Base-by-base conservation (phyloP, 768 basidiomycete genomes). In the Russula dissimulans region DNA sequence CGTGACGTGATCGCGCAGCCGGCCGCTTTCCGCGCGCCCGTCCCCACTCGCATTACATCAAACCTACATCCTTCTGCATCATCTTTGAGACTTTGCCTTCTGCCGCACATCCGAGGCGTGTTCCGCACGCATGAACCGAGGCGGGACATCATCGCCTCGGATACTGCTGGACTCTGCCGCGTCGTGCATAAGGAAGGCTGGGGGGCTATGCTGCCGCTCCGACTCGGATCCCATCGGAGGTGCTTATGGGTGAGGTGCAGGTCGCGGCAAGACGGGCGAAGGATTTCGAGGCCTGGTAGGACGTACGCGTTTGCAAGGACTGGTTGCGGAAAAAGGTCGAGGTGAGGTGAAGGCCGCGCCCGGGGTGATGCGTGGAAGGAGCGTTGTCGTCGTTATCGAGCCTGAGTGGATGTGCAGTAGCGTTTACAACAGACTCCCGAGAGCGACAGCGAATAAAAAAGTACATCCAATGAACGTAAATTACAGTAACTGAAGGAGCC, bases 11-110 rank as follows among this genome's bases (percentile, higher is more conserved):
- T 79, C 34, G 76, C 97, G 93, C 93, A 97, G 69, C 77, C 81
- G 11, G 86, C 93, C 10, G 79, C 85, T 4, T 89, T 91, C 71
- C 84, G 95, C 52, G 94, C 95, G 0, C 95, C 95, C 0, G 80
- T 97, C 14, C 22, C 89, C 92, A 0, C 79, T 97, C 14, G 84
- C 95, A 5, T 87, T 98, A 60, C 94, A 97, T 68, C 95, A 98
- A 26, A 26, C 1, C 2, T 69, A 88, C 84, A 0, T 95, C 95
- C 0, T 88, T 89, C 64, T 95, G 93, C 70, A 79, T 97, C 67
- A 92, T 95, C 0, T 98, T 97, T 71, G 95, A n/a, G n/a, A n/a
- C n/a, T n/a, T n/a, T n/a, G 1, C 92, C 0, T 94, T 93, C 74
- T 97, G 92, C 51, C 67, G 9, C 17, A 9, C 15, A 3, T 2